Conservation (phyloP, 1,284 basidiomycete species). For the Ustilago lituana region DNA sequence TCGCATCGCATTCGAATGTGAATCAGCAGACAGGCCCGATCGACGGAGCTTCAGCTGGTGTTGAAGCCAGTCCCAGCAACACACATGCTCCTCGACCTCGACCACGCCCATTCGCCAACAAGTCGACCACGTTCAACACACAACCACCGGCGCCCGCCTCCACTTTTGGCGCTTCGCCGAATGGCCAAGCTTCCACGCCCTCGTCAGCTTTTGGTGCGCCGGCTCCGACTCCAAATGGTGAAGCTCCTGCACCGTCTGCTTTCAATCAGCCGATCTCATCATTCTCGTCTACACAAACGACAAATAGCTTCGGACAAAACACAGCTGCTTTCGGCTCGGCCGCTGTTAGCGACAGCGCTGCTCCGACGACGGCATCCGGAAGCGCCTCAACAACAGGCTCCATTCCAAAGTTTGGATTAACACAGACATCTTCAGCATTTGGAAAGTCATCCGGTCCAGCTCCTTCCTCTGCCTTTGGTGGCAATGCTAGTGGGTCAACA, state of each 20-base stretch:
- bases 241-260: not conserved
- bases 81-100: slow-evolving; percentile 20
- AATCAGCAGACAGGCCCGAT: slow-evolving; percentile 1
- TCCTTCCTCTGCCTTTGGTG: slow-evolving; percentile 25
- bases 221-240: not conserved
- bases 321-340: slow-evolving; percentile 26
- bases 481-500: not conserved
- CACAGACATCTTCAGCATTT: slow-evolving; percentile 17
- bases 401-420: slow-evolving; percentile 5
- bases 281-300: slow-evolving; percentile 6
- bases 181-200: not conserved
- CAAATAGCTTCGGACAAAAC: slow-evolving; percentile 1
- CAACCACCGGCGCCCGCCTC: not conserved
- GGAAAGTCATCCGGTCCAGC: not conserved
- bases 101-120: slow-evolving; percentile 34
- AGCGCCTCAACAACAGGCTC: not conserved
- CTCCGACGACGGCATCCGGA: slow-evolving; percentile 10
- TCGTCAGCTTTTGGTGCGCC: slow-evolving; percentile 6
- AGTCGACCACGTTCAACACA: slow-evolving; percentile 34
- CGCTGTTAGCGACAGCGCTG: not conserved
- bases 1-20: slow-evolving; percentile 5
- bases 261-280: slow-evolving; percentile 14
- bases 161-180: not conserved
- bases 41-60: not conserved
- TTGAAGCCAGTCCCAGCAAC: slow-evolving; percentile 6